Percentiles rank a stretch among this genome's conserved stretches.
These are phyloP conservation scores for Dispira simplex DNA, from an alignment of 192 early-diverging fungal species.

Conservation along the genomic window DNA sequence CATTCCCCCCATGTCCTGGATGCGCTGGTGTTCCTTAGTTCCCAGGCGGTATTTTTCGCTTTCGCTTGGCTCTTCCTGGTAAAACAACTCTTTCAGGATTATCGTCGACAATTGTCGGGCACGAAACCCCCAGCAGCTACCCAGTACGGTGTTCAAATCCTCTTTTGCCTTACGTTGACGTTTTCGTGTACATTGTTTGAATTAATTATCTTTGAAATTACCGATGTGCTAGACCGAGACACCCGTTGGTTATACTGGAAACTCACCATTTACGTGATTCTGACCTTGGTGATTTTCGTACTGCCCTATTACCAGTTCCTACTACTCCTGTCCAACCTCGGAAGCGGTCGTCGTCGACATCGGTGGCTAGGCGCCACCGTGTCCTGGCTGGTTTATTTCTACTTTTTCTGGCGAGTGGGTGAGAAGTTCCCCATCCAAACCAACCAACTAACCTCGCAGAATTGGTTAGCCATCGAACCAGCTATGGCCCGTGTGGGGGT, in stretches of 20 bases:
- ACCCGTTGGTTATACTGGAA: constrained; percentile 66
- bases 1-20: constrained; percentile 17
- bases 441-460: constrained; percentile 16
- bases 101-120: constrained; percentile 31
- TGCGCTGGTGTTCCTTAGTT: constrained; percentile 36
- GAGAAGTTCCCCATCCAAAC: constrained; percentile 37
- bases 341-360: neutral
- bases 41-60: constrained; percentile 50
- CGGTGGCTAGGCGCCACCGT: constrained; percentile 11
- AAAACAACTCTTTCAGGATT: constrained; percentile 49
- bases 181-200: constrained; percentile 63
- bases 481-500: constrained; percentile 73
- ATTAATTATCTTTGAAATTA: constrained; percentile 71
- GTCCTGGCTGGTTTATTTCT: constrained; percentile 33
- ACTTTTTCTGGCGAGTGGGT: constrained; percentile 43
- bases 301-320: constrained; percentile 66
- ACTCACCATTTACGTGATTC: constrained; percentile 42
- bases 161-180: constrained; percentile 68
- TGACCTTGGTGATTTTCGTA: constrained; percentile 48
- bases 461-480: constrained; percentile 39
- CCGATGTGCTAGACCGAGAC: constrained; percentile 44
- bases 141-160: constrained; percentile 42
- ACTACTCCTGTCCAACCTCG: constrained; percentile 31
- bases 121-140: constrained; percentile 19
- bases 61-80: constrained; percentile 54